Conservation (phyloP, 1,284 basidiomycete species). For the Moniliella sp. region DNA sequence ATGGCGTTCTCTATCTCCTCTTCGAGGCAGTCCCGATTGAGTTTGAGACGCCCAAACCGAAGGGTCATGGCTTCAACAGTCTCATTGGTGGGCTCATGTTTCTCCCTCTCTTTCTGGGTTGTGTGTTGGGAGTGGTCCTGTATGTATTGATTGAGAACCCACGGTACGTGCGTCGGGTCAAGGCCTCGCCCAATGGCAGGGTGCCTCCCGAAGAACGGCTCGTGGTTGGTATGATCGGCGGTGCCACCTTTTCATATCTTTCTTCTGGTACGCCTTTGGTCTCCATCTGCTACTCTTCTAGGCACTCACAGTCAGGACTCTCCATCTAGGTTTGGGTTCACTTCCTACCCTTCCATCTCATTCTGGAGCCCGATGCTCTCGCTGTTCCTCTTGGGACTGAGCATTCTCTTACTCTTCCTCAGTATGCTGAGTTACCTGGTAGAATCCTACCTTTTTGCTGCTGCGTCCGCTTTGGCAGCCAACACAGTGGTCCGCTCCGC, state of each 20-base stretch:
- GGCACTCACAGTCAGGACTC: too few relatives aligned
- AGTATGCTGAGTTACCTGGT: slow-evolving; percentile 37
- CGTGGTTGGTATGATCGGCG: slow-evolving; percentile 21
- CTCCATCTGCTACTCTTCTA: too few relatives aligned
- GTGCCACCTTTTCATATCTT: slow-evolving; percentile 32
- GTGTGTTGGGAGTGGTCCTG: slow-evolving; percentile 8
- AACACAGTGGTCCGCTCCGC: slow-evolving; percentile 48
- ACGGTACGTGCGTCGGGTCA: slow-evolving; percentile 9
- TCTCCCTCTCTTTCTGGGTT: slow-evolving; percentile 29
- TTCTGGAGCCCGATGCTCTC: slow-evolving; percentile 39
- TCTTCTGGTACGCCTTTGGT: slow-evolving; percentile 36
- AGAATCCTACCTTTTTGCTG: slow-evolving; percentile 39
- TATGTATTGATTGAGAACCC: slow-evolving; percentile 19
- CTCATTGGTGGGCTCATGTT: slow-evolving; percentile 30
- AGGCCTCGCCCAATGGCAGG: slow-evolving; percentile 13
- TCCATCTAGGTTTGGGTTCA: slow-evolving; percentile 24
- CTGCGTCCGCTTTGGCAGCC: slow-evolving; percentile 42
- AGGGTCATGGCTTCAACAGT: slow-evolving; percentile 18
- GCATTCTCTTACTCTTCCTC: slow-evolving; percentile 42
- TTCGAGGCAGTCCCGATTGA: slow-evolving; percentile 23
- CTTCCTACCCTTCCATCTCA: slow-evolving; percentile 21
- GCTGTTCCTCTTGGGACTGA: slow-evolving; percentile 35
- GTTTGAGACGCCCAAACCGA: slow-evolving; percentile 7
- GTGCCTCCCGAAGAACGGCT: slow-evolving; percentile 27
- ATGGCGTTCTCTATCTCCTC: slow-evolving; percentile 25